Evolutionary conservation across 1,139 yeast species (phyloP).

Genomic region (Scheffersomyces insectosa): DNA sequence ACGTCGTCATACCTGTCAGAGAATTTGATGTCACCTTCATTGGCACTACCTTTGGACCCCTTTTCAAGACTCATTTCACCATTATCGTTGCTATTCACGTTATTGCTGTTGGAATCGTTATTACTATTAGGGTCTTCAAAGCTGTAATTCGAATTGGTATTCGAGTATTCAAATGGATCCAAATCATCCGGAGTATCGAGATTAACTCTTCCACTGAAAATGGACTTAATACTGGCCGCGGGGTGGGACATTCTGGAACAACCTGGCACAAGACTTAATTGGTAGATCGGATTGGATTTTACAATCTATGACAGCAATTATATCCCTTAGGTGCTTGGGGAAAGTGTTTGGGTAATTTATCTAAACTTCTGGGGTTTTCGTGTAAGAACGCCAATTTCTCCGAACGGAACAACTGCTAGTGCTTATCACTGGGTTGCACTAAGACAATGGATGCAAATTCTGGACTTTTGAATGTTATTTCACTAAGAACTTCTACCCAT

Average conservation of each 20-base stretch:
- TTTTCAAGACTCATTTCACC: constrained; percentile 2
- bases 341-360: too few relatives aligned
- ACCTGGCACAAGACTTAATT: not conserved
- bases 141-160: constrained; percentile 1
- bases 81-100: constrained; percentile 1
- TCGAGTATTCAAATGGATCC: constrained; percentile 17
- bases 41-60: not conserved
- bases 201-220: constrained; percentile 38
- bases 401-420: too few relatives aligned
- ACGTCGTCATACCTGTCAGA: constrained; percentile 4
- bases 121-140: constrained; percentile 1
- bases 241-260: constrained; percentile 38
- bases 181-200: constrained; percentile 27
- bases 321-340: too few relatives aligned
- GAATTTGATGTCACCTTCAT: not conserved
- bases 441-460: too few relatives aligned
- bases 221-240: constrained; percentile 45
- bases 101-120: constrained; percentile 1
- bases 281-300: not conserved
- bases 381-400: too few relatives aligned
- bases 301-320: too few relatives aligned
- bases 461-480: too few relatives aligned
- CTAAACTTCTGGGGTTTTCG: too few relatives aligned
- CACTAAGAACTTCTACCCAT: too few relatives aligned
- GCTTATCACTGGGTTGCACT: too few relatives aligned